phyloP scores from a whole-genome alignment of 106 monocot species.

The Cymbidium sinense region DNA sequence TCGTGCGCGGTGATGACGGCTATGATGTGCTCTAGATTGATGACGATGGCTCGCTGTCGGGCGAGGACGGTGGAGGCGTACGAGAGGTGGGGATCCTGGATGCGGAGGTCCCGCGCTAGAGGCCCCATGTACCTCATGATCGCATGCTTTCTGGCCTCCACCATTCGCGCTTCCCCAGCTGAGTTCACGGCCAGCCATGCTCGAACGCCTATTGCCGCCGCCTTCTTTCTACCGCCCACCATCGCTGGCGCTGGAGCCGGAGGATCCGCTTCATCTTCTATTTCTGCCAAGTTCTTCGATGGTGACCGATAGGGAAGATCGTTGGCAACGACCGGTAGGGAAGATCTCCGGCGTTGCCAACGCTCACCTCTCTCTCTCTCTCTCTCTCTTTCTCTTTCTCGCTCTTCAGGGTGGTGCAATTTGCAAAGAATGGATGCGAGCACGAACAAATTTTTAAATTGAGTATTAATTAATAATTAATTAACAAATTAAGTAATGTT shows the following conservation, averaged over 20 bases:
- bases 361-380: neutral
- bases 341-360: neutral
- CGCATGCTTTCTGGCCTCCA: constrained; percentile 43
- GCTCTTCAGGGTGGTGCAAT: too few species aligned
- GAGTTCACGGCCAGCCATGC: constrained; percentile 46
- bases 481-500: too few species aligned
- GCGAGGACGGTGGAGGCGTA: too few species aligned
- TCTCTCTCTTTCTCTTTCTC: too few species aligned
- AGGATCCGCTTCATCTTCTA: neutral
- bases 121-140: constrained; percentile 61
- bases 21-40: too few species aligned
- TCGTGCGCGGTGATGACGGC: too few species aligned
- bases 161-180: too few species aligned
- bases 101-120: constrained; percentile 60
- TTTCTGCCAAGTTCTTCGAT: neutral
- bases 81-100: constrained; percentile 66
- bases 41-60: too few species aligned
- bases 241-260: neutral
- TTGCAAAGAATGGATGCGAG: neutral
- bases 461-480: too few species aligned
- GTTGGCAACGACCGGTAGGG: too few species aligned
- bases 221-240: constrained; percentile 21
- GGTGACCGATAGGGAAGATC: too few species aligned
- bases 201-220: constrained; percentile 20
- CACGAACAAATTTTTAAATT: too few species aligned